Evolutionary conservation across 1,284 basidiomycete genomes (phyloP).

Genomic region (Rhizoctonia solani): DNA sequence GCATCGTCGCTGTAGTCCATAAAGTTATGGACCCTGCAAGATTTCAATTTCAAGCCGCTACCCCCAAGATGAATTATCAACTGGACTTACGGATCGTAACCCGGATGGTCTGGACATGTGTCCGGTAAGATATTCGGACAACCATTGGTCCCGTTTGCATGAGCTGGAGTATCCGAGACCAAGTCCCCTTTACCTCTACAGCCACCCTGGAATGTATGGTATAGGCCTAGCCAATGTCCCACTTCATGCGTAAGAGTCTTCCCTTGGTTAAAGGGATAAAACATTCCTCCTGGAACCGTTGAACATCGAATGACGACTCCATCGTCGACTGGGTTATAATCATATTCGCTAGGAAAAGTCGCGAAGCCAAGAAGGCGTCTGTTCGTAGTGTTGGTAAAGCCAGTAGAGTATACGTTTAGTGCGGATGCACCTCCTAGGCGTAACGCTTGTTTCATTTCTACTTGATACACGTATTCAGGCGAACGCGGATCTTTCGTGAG

Average conservation of each 20-base stretch:
- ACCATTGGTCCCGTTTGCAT: conserved; percentile 33
- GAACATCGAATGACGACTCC: conserved; percentile 40
- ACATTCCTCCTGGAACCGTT: conserved; percentile 42
- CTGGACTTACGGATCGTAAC: too few relatives aligned
- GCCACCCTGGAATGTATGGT: conserved; percentile 45
- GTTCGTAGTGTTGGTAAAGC: background rate
- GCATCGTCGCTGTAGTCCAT: conserved; percentile 36
- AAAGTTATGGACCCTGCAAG: conserved; percentile 37
- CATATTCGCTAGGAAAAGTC: conserved; percentile 23
- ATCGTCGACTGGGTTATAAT: conserved; percentile 38
- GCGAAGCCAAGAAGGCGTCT: background rate
- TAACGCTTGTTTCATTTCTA: conserved; percentile 55
- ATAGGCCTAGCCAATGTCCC: too few relatives aligned
- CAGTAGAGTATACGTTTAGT: conserved; percentile 55
- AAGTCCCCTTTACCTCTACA: conserved; percentile 41
- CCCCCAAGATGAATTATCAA: too few relatives aligned
- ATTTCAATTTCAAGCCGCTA: too few relatives aligned
- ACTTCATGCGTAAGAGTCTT: conserved; percentile 44
- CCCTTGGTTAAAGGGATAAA: conserved; percentile 43
- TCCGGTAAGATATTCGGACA: too few relatives aligned
- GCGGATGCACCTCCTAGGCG: conserved; percentile 50
- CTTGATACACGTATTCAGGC: too few relatives aligned
- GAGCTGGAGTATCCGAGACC: conserved; percentile 42
- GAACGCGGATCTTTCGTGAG: too few relatives aligned
- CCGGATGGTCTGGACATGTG: too few relatives aligned